Conservation (phyloP, 768 basidiomycete species). For the Cubamyces sp. region DNA sequence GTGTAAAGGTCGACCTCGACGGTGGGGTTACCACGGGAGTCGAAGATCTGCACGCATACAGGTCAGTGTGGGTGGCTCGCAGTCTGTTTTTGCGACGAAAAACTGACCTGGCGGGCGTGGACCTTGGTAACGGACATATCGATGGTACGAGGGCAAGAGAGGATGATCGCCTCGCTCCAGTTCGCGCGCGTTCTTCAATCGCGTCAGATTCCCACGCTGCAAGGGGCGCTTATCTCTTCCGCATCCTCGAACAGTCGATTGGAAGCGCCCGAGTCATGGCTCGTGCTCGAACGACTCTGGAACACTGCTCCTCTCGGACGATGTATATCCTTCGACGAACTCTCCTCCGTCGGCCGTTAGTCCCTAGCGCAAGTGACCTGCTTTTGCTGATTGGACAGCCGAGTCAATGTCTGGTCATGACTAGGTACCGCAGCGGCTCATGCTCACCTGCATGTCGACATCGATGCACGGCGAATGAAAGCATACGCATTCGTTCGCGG, state of each 20-base stretch:
- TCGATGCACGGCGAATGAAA: conserved; percentile 1
- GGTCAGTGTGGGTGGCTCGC: conserved; percentile 57
- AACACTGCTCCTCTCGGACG: not conserved
- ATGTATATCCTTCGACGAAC: not conserved
- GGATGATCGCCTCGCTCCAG: conserved; percentile 26
- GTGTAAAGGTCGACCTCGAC: conserved; percentile 94
- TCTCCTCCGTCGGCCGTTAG: not conserved
- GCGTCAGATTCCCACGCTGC: conserved; percentile 39
- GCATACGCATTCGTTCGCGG: not conserved
- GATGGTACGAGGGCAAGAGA: conserved; percentile 31
- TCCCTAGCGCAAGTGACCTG: not conserved
- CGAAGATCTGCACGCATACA: conserved; percentile 86
- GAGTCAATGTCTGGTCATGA: conserved; percentile 7
- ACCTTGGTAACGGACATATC: conserved; percentile 92
- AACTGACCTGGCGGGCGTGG: conserved; percentile 85
- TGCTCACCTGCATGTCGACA: not conserved
- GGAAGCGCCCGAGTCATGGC: conserved; percentile 11
- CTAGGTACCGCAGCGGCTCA: not conserved
- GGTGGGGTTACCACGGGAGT: conserved; percentile 98
- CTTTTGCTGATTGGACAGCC: conserved; percentile 1
- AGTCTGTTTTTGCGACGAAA: not conserved
- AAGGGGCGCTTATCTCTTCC: conserved; percentile 29
- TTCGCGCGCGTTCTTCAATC: conserved; percentile 24
- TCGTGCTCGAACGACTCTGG: conserved; percentile 3
- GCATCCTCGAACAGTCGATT: conserved; percentile 8